A percentile compares a stretch with the other conserved stretches of the same genome.
Evolutionary conservation across 2,329 filamentous ascomycete genomes (phyloP).

Genomic region (Epichloe aotearoae): DNA sequence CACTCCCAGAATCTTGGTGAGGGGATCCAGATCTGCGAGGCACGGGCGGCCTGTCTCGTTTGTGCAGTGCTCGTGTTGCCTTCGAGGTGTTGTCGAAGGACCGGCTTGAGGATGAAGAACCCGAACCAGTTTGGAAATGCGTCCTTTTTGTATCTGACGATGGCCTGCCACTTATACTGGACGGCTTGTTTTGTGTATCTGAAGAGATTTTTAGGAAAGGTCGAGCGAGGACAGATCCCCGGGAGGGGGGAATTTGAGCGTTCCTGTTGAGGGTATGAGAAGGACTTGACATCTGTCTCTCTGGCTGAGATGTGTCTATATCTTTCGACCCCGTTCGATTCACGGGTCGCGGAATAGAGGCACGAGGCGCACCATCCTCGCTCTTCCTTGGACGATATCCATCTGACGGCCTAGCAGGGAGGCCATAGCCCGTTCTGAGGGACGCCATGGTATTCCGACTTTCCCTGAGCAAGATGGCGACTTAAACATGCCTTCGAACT

Average conservation of each 20-base stretch:
- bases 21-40: slow-evolving; percentile 26
- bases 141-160: slow-evolving; percentile 18
- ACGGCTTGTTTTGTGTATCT: slow-evolving; percentile 27
- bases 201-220: slow-evolving; percentile 13
- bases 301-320: slow-evolving; percentile 8
- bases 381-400: slow-evolving; percentile 17
- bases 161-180: slow-evolving; percentile 23
- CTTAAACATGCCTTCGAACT: slow-evolving; percentile 9
- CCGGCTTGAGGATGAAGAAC: slow-evolving; percentile 20
- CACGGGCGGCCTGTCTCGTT: neutral
- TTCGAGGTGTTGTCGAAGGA: slow-evolving; percentile 25
- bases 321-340: slow-evolving; percentile 12
- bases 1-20: slow-evolving; percentile 24
- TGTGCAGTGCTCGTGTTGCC: neutral
- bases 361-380: slow-evolving; percentile 11
- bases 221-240: slow-evolving; percentile 15
- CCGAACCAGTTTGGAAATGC: slow-evolving; percentile 20
- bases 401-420: slow-evolving; percentile 27
- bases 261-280: slow-evolving; percentile 11
- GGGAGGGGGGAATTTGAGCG: slow-evolving; percentile 11
- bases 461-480: slow-evolving; percentile 9
- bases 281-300: slow-evolving; percentile 8
- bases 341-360: slow-evolving; percentile 12
- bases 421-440: slow-evolving; percentile 25
- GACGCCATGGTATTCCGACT: slow-evolving; percentile 29